A percentile compares a stretch with the other conserved stretches of the same genome.
Conservation (phyloP, 139 green algal genomes). For the Coccomyxa sp. region DNA sequence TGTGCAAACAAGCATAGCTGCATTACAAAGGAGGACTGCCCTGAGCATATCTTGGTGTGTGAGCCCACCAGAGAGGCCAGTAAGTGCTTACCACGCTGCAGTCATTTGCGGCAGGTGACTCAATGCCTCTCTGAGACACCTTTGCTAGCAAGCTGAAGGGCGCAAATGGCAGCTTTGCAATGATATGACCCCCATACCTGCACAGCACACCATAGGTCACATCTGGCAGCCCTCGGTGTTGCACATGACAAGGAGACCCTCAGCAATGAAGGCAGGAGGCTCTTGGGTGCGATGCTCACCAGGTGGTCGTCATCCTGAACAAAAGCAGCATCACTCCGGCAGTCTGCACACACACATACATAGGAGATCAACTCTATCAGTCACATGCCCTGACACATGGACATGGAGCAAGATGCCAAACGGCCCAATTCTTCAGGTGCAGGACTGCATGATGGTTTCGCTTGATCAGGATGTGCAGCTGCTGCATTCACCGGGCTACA, state of each 20-base stretch:
- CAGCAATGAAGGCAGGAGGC: background rate
- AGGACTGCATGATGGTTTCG: too few relatives aligned
- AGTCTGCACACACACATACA: background rate
- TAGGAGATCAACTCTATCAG: too few relatives aligned
- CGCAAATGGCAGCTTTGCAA: slow-evolving; percentile 25
- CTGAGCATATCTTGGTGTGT: background rate
- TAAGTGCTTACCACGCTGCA: slow-evolving; percentile 10
- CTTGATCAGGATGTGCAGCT: too few relatives aligned
- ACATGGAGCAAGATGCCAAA: too few relatives aligned
- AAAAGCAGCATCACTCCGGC: background rate
- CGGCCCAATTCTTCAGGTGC: too few relatives aligned
- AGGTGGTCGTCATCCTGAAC: background rate
- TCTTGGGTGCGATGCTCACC: too few relatives aligned
- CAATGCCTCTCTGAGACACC: slow-evolving; percentile 9
- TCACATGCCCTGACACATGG: too few relatives aligned
- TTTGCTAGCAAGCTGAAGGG: slow-evolving; percentile 4
- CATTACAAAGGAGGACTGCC: too few relatives aligned
- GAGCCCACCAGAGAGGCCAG: background rate
- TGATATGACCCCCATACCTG: slow-evolving; percentile 7
- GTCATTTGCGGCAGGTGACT: background rate
- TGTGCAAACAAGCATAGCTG: too few relatives aligned
- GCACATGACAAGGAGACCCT: background rate
- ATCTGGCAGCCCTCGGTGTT: background rate
- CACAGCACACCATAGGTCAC: too few relatives aligned
- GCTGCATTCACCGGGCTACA: too few relatives aligned